Conservation (phyloP, 2,329 filamentous ascomycete species). For the Didymellaceae sp. region DNA sequence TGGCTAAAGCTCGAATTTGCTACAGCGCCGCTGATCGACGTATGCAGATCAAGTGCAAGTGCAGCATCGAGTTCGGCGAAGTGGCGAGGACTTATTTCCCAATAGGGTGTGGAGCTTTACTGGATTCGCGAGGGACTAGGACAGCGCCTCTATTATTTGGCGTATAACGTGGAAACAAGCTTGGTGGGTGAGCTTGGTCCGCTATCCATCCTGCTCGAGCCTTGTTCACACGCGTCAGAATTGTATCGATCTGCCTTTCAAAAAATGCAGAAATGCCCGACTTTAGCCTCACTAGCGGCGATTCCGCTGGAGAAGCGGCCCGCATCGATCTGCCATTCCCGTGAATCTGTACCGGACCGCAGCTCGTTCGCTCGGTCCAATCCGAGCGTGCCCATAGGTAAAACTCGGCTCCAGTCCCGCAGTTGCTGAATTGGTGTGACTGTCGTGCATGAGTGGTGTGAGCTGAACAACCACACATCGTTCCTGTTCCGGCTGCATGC, state of each 20-base stretch:
- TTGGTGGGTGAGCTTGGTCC: too few species aligned
- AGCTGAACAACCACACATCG: background rate
- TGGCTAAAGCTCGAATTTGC: background rate
- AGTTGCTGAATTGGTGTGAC: too few species aligned
- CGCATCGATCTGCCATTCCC: constrained; percentile 18
- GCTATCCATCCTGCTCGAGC: too few species aligned
- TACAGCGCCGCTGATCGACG: constrained; percentile 21
- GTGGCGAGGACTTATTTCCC: background rate
- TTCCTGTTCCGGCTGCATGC: constrained; percentile 4
- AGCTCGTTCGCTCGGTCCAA: too few species aligned
- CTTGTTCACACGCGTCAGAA: too few species aligned
- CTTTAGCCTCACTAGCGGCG: too few species aligned
- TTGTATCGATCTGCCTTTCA: too few species aligned
- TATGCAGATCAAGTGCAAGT: constrained; percentile 5
- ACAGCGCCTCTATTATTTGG: too few species aligned
- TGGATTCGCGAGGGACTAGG: too few species aligned
- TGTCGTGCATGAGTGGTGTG: background rate
- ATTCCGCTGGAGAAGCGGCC: constrained; percentile 9
- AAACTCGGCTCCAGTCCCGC: too few species aligned
- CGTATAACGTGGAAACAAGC: too few species aligned
- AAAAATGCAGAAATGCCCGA: too few species aligned
- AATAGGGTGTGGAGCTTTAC: background rate
- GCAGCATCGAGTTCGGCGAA: constrained; percentile 14
- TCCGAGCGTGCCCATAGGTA: background rate
- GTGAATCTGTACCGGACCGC: constrained; percentile 6